Evolutionary conservation across 2,329 filamentous ascomycete species (phyloP).

Genomic region (Epichloe bromicola): DNA sequence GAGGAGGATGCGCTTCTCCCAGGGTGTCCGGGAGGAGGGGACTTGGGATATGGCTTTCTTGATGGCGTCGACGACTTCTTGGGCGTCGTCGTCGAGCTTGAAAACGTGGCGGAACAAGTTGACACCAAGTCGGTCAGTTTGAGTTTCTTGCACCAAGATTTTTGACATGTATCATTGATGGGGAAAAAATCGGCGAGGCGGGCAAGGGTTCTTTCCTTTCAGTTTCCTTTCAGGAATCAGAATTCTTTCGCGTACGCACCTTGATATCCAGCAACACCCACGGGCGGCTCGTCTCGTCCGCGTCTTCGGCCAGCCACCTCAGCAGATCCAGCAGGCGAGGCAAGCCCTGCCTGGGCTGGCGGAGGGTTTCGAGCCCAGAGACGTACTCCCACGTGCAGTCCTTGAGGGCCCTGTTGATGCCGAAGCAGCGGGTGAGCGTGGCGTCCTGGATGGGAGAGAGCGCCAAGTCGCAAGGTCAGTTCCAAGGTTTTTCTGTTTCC

Average conservation of each 20-base stretch:
- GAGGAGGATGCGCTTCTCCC: too few species aligned
- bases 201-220: too few species aligned
- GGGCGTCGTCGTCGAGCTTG: slow-evolving; percentile 55
- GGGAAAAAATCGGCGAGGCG: too few species aligned
- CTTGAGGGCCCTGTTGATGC: slow-evolving; percentile 54
- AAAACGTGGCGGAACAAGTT: slow-evolving; percentile 15
- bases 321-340: slow-evolving; percentile 63
- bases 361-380: slow-evolving; percentile 51
- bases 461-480: not conserved
- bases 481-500: too few species aligned
- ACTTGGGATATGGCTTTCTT: slow-evolving; percentile 47
- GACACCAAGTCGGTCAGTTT: too few species aligned
- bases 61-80: slow-evolving; percentile 57
- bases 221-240: too few species aligned
- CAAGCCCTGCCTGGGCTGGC: slow-evolving; percentile 57
- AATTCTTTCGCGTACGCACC: too few species aligned
- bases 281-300: slow-evolving; percentile 38
- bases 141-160: too few species aligned
- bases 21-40: too few species aligned
- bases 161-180: too few species aligned
- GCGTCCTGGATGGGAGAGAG: slow-evolving; percentile 41
- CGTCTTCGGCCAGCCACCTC: slow-evolving; percentile 39
- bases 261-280: slow-evolving; percentile 58
- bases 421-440: slow-evolving; percentile 70
- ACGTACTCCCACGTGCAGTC: slow-evolving; percentile 70